Evolutionary conservation across 495 filamentous ascomycete species (phyloP).

Genomic region (Aspergillus sclerotioniger): DNA sequence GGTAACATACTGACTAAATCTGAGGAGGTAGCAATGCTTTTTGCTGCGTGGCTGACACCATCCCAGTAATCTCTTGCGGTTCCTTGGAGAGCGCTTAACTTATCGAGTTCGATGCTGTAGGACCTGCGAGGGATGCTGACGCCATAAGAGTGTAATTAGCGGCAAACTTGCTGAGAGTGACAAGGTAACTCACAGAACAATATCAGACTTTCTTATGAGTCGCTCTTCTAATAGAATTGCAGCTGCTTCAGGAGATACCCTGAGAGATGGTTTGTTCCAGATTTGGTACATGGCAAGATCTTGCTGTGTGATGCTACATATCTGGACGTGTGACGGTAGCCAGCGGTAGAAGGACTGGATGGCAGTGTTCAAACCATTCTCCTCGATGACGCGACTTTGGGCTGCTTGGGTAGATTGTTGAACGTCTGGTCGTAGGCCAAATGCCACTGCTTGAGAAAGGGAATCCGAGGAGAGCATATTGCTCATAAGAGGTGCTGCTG

Average conservation of each 20-base stretch:
- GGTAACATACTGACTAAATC: slow-evolving; percentile 1
- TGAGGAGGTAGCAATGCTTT: neutral
- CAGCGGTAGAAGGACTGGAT: neutral
- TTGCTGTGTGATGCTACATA: neutral
- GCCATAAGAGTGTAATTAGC: neutral
- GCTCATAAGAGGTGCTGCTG: neutral
- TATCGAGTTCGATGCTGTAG: neutral
- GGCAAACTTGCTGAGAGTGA: too few species aligned
- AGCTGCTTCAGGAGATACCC: neutral
- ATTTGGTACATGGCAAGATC: slow-evolving; percentile 1
- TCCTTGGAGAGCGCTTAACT: neutral
- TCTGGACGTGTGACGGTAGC: neutral
- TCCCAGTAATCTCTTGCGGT: neutral
- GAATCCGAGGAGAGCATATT: neutral
- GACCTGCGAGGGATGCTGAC: neutral
- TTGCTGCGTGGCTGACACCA: neutral
- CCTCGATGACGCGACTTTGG: neutral
- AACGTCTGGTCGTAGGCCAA: neutral
- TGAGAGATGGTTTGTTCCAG: neutral
- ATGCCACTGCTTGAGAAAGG: neutral
- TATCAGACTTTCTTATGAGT: neutral
- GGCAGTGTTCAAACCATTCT: neutral
- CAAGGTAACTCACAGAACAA: neutral
- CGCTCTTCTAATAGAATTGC: neutral
- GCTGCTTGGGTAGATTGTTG: neutral